Base-by-base conservation (phyloP, 345 rosid genomes). In the Eucalyptus erythrocorys region DNA sequence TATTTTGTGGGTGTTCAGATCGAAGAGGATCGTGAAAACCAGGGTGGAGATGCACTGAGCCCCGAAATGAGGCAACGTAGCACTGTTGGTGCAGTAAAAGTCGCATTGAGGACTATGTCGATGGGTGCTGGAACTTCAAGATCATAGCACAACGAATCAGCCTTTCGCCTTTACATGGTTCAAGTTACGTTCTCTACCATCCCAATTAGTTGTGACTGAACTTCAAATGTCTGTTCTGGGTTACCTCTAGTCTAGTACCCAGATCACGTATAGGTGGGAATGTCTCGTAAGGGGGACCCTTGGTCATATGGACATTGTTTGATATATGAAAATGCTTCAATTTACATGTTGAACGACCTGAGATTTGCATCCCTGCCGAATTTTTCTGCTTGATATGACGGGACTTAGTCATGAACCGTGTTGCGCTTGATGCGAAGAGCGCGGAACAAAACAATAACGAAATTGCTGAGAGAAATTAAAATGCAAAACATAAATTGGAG, bases 31-130 rank as follows among this genome's bases (percentile, higher is more conserved):
- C 89, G 94, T 37, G 87, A 81, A 87, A 90, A 89, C 71, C 89
- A 64, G 84, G 95, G 89, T 27, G 89, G 91, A 87, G 92, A 90
- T 45, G 94, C 94, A 80, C 90, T 95, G 87, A 96, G 95, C 89
- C 95, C 95, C 0, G 98, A 94, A 94, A 96, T 91, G 89, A 93
- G 93, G 93, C 99, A 97, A 89, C 93, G 92, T 26, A 92, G 99
- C 88, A 94, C 93, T 48, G 97, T 97, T 12, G 99, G 97, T 85
- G 95, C 99, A 7, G 96, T 96, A 40, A 96, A 93, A 91, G 96
- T 97, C 37, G 99, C 99, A 10, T 96, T 97, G 57, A 94, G 99
- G 93, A 95, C 96, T 87, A 90, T 84, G 86, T 94, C 95, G 8
- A 93, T 96, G 90, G 90, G 90, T 84, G 93, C 93, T 42, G 86